phyloP scores from a whole-genome alignment of 176 grass and related monocot species.

The Oryza glumipatula region DNA sequence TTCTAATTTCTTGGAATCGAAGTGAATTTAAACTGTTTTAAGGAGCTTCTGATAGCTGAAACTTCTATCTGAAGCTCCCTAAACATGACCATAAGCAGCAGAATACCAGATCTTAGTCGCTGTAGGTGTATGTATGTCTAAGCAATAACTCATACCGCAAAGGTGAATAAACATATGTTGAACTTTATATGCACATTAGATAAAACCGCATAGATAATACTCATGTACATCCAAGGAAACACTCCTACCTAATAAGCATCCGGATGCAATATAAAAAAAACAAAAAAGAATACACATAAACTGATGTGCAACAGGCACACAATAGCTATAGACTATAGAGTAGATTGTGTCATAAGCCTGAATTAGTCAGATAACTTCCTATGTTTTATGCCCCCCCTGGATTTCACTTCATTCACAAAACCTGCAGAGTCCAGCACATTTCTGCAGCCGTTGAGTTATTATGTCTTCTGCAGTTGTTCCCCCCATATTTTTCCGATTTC shows the following conservation, averaged over 20 bases:
- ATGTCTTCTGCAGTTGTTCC: constrained; percentile 14
- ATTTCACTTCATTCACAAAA: constrained; percentile 1
- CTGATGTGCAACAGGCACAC: constrained; percentile 22
- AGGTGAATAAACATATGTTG: no score
- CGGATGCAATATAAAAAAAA: neutral
- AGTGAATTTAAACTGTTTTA: no score
- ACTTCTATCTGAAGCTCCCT: no score
- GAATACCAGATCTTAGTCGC: no score
- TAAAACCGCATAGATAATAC: constrained; percentile 14
- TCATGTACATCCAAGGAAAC: constrained; percentile 25
- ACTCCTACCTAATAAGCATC: neutral
- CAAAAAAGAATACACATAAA: constrained; percentile 37
- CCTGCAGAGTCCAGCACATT: neutral
- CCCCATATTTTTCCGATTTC: constrained; percentile 25
- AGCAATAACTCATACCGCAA: no score
- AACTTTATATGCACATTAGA: constrained; percentile 12
- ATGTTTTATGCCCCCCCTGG: neutral
- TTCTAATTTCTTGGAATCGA: no score
- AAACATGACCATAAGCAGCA: no score
- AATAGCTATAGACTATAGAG: constrained; percentile 7
- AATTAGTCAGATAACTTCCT: constrained; percentile 30
- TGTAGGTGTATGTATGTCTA: no score
- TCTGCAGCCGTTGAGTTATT: constrained; percentile 6
- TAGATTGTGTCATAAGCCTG: constrained; percentile 19
- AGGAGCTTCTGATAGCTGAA: no score